Evolutionary conservation across 768 basidiomycete genomes (phyloP), one percentile per base, ranked within the genome.

Genomic region (Dentipellis sp.): DNA sequence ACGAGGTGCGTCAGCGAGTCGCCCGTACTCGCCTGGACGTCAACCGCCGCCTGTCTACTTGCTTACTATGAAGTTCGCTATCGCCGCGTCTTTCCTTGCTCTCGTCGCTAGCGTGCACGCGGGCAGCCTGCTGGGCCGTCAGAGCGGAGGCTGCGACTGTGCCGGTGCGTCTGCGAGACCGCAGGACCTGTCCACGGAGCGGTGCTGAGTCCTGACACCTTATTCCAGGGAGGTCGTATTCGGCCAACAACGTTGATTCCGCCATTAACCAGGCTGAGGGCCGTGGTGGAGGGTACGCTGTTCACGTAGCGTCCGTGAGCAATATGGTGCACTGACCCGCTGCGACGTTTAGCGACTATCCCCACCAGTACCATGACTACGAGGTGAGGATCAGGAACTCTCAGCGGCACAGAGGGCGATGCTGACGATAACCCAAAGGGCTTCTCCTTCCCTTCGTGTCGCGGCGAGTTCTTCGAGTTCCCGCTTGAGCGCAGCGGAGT

Each of bases 361-460:
- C 66, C 11, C 67, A 68, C 52, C 63, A 64, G 42, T 68, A 63
- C 52, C 58, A 65, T 37, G 61, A 66, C 47, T 66, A 59, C 47
- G 65, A 68, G 60, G 65, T 66, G n/a, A n/a, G n/a, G n/a, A n/a
- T n/a, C n/a, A 50, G 35, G 46, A n/a, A 45, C 36, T 22, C 11
- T 22, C 29, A 7, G 21, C 23, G 19, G 14, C 7, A n/a, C 52
- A 11, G 12, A 29, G 29, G 29, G 29, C 29, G 29, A 29, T 29
- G 29, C 29, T 29, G 29, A 29, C 29, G 6, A 39, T 21, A 14
- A 10, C 3, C 7, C 19, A 0, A 35, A 65, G 65, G 60, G 58
- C 49, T 67, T 64, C 58, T 58, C 53, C 17, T 62, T 64, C 53
- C 60, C 65, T 12, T 62, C 63, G 2, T 66, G 65, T 59, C 22